Base-by-base conservation (phyloP, 192 early-diverging fungal species). In the Funneliformis geosporum region DNA sequence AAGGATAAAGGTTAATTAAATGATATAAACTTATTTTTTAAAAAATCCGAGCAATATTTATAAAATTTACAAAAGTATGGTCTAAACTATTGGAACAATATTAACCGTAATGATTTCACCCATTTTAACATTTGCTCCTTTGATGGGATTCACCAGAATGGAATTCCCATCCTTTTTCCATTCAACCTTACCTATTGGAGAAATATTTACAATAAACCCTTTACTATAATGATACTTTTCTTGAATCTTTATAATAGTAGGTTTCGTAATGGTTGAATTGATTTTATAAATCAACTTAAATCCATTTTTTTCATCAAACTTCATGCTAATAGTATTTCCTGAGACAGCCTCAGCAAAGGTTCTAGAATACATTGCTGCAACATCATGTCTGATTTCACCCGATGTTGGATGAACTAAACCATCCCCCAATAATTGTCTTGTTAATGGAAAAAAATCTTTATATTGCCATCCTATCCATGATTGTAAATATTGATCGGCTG, bases 391-490 rank as follows among this genome's bases (percentile, higher is more conserved):
- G 23, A 66, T 21, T 28, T 66, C 4, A 27, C 64, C 64, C 5
- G 64, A 16, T 4, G 1, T 6, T 4, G 23, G 23, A 18, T 66
- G 14, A 18, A 66, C 16, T 25, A 66, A 38, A 38, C 64, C 27
- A 33, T 66, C 64, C 14, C 33, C 64, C 14, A 5, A 16, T 18
- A 33, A 12, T 16, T 38, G 64, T 38, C 64, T 66, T 25, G 64
- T 66, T 38, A 38, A 66, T 16, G 64, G 33, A 38, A 28, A 87
- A 2, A 88, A 61, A 65, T 86, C 83, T 67, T 90, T 86, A 59
- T 90, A 90, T 1, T 88, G 80, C 88, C 88, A 90, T 8, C 88
- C 89, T 66, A 83, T 83, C 89, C 89, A 90, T 28, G 84, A 85
- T 43, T 85, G 82, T 79, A 86, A 81, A 73, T 87, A 86, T 16